Conservation (phyloP, 139 green algal genomes). For the Edaphochlamys debaryana region DNA sequence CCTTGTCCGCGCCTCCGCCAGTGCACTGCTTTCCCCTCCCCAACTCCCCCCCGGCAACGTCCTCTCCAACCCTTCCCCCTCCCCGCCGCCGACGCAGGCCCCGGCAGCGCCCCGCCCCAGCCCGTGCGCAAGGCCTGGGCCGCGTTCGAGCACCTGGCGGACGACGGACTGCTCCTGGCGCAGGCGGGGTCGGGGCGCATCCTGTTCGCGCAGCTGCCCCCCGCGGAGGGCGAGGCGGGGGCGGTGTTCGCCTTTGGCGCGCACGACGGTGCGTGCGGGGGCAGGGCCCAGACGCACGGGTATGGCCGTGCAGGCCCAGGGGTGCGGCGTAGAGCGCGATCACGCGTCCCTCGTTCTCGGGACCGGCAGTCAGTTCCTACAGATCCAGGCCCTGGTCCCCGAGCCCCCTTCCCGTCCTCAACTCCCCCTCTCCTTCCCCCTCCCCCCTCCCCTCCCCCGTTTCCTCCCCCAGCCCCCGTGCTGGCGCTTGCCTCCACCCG, state of each 20-base stretch:
- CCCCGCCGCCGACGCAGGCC: too few relatives aligned
- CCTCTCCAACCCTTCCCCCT: not conserved
- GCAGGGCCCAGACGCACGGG: too few relatives aligned
- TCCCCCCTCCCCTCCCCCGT: too few relatives aligned
- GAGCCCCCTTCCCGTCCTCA: too few relatives aligned
- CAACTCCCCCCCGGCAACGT: not conserved
- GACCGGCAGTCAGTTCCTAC: too few relatives aligned
- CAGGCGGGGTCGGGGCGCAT: conserved; percentile 23
- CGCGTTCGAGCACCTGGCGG: conserved; percentile 15
- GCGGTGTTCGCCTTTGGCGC: conserved; percentile 39
- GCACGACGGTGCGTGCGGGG: conserved; percentile 43
- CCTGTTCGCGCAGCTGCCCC: conserved; percentile 45
- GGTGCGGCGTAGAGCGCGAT: too few relatives aligned
- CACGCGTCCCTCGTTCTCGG: too few relatives aligned
- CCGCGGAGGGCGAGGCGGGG: conserved; percentile 22
- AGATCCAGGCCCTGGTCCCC: too few relatives aligned
- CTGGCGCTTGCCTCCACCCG: conserved; percentile 4
- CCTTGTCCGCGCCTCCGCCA: not conserved
- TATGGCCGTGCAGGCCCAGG: too few relatives aligned
- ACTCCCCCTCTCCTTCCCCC: too few relatives aligned
- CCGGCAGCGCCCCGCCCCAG: not conserved
- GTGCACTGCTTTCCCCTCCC: not conserved
- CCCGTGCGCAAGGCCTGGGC: conserved; percentile 32
- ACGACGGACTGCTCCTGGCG: conserved; percentile 34
- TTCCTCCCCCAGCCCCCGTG: not conserved